Evolutionary conservation across 495 filamentous ascomycete genomes (phyloP).

Genomic region (Xylaria sp.): DNA sequence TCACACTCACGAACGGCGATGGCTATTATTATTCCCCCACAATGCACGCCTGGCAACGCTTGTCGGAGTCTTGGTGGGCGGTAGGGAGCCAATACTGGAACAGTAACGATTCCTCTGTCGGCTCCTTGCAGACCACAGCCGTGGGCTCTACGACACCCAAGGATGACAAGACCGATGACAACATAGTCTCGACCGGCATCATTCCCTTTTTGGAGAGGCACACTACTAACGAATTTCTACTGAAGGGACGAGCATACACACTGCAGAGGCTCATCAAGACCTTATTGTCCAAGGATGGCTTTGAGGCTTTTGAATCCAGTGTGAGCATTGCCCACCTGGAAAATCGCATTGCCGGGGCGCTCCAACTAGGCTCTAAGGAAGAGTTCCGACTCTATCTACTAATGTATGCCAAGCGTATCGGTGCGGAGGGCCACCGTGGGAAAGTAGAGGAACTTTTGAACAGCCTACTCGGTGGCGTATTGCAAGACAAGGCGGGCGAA

Average conservation of each 20-base stretch:
- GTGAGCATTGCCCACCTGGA: conserved; percentile 96
- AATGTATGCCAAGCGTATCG: conserved; percentile 96
- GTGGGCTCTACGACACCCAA: conserved; percentile 56
- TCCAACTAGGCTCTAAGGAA: conserved; percentile 83
- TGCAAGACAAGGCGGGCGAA: conserved; percentile 57
- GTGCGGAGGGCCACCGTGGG: conserved; percentile 80
- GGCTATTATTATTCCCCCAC: conserved; percentile 84
- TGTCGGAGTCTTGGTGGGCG: conserved; percentile 97
- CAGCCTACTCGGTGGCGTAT: conserved; percentile 75
- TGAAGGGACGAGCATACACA: conserved; percentile 87
- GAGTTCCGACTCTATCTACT: conserved; percentile 90
- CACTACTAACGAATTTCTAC: conserved; percentile 90
- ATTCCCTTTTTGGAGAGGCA: conserved; percentile 92
- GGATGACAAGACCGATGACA: conserved; percentile 50
- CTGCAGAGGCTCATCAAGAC: conserved; percentile 88
- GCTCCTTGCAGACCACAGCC: conserved; percentile 75
- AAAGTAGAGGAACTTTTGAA: conserved; percentile 94
- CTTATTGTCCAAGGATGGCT: conserved; percentile 83
- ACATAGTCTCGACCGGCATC: conserved; percentile 85
- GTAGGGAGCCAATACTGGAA: conserved; percentile 99
- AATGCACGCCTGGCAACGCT: conserved; percentile 92
- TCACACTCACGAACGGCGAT: conserved; percentile 90
- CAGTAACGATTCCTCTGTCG: conserved; percentile 83
- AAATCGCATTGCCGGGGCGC: conserved; percentile 88
- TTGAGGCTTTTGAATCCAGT: conserved; percentile 86